A percentile compares a stretch with the other conserved stretches of the same genome.
Evolutionary conservation across 2,329 filamentous ascomycete species (phyloP).

Genomic region (Colletotrichum orbiculare): DNA sequence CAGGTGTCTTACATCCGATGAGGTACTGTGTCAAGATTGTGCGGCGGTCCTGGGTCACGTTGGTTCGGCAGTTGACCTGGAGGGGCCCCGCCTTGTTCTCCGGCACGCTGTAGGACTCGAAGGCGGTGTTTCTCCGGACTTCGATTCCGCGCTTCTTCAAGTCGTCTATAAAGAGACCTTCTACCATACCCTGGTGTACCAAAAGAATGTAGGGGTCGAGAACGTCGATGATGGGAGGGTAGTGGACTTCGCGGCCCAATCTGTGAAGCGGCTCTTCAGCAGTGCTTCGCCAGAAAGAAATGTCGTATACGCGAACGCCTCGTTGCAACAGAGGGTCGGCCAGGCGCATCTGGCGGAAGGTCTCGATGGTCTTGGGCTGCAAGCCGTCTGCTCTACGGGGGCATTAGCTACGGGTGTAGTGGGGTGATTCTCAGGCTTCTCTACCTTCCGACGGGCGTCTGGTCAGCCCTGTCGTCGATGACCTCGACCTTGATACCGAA

Average conservation of each 20-base stretch:
- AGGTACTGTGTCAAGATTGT: slow-evolving; percentile 71
- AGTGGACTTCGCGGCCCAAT: slow-evolving; percentile 74
- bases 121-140: slow-evolving; percentile 73
- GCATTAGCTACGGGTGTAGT: slow-evolving; percentile 4
- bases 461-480: slow-evolving; percentile 75
- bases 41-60: slow-evolving; percentile 61
- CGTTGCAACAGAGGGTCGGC: slow-evolving; percentile 74
- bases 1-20: slow-evolving; percentile 67
- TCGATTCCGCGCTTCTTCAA: slow-evolving; percentile 71
- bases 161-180: slow-evolving; percentile 76
- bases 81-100: slow-evolving; percentile 56
- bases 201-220: slow-evolving; percentile 68
- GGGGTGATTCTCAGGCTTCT: neutral
- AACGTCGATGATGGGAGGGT: slow-evolving; percentile 70
- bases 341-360: slow-evolving; percentile 77
- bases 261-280: slow-evolving; percentile 64
- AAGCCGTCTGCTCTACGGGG: slow-evolving; percentile 72
- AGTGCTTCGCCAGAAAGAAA: slow-evolving; percentile 75
- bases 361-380: slow-evolving; percentile 84
- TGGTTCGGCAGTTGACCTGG: slow-evolving; percentile 63
- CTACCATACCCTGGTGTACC: slow-evolving; percentile 80
- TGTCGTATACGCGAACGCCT: slow-evolving; percentile 78
- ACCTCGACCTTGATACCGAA: slow-evolving; percentile 74
- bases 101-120: slow-evolving; percentile 65
- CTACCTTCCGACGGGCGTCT: slow-evolving; percentile 72